Conservation (phyloP, 2,329 filamentous ascomycete genomes). For the Fusarium sp. region DNA sequence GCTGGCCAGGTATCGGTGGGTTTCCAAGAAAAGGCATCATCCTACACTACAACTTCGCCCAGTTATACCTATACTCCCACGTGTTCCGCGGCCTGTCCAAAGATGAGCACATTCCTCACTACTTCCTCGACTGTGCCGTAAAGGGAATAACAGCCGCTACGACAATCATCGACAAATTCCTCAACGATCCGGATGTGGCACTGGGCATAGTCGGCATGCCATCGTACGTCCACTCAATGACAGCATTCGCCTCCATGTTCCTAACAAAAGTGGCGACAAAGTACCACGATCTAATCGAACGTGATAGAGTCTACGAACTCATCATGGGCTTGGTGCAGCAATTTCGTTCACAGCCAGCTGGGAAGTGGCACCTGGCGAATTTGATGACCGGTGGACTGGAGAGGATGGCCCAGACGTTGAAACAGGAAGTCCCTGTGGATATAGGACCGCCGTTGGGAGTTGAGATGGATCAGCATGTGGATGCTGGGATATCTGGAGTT, state of each 20-base stretch:
- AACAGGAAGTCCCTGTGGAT: conserved; percentile 3
- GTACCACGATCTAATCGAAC: conserved; percentile 57
- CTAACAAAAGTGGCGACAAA: conserved; percentile 60
- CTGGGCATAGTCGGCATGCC: conserved; percentile 58
- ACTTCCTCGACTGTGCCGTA: conserved; percentile 49
- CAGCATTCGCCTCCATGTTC: conserved; percentile 64
- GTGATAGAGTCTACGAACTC: conserved; percentile 54
- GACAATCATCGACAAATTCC: conserved; percentile 58
- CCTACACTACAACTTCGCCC: conserved; percentile 57
- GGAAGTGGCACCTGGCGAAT: conserved; percentile 60
- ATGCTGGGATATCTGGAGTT: background rate
- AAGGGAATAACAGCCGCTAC: conserved; percentile 54
- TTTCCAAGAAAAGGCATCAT: conserved; percentile 55
- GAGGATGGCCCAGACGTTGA: conserved; percentile 31
- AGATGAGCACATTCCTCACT: conserved; percentile 44
- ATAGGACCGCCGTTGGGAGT: background rate
- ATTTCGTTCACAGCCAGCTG: conserved; percentile 56
- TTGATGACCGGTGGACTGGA: conserved; percentile 61
- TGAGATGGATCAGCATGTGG: background rate
- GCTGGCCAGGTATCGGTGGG: conserved; percentile 52
- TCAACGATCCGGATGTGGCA: conserved; percentile 57
- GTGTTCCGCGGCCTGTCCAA: conserved; percentile 54
- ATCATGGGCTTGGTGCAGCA: conserved; percentile 55
- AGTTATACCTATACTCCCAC: conserved; percentile 57
- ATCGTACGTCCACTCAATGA: conserved; percentile 66